phyloP scores from a whole-genome alignment of 176 grass and related monocot species.

The Pontederia paniculata region DNA sequence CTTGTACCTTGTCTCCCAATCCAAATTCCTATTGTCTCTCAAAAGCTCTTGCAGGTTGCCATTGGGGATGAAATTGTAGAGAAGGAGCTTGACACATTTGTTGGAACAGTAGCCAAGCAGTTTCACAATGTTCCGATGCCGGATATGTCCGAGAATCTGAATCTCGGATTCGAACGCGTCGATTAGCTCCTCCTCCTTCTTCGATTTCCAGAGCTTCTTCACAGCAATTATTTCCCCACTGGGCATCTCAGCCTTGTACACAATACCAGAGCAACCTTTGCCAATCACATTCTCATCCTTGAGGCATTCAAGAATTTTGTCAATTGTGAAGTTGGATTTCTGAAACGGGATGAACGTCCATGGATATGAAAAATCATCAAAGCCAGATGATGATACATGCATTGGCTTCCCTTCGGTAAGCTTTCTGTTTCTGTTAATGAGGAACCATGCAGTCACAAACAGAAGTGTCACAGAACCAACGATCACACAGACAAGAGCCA shows the following conservation, averaged over 20 bases:
- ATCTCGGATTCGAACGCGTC: constrained; percentile 65
- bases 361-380: constrained; percentile 74
- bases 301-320: constrained; percentile 60
- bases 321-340: constrained; percentile 69
- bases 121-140: constrained; percentile 94
- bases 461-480: constrained; percentile 36
- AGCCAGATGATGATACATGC: constrained; percentile 27
- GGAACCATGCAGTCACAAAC: constrained; percentile 46
- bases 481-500: constrained; percentile 45
- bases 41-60: constrained; percentile 76
- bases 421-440: constrained; percentile 49
- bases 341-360: constrained; percentile 80
- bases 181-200: constrained; percentile 43
- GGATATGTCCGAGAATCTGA: constrained; percentile 81
- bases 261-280: constrained; percentile 79
- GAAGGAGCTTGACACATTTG: constrained; percentile 68
- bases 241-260: constrained; percentile 82
- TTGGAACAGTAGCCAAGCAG: constrained; percentile 85
- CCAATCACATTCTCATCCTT: constrained; percentile 84
- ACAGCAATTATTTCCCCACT: constrained; percentile 69
- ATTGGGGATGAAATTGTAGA: constrained; percentile 89
- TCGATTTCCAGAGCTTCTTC: constrained; percentile 86
- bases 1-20: constrained; percentile 88
- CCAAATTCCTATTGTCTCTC: constrained; percentile 57
- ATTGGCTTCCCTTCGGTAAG: constrained; percentile 26